These are phyloP conservation scores for Rhodotorula sp. DNA, from an alignment of 1,284 basidiomycete genomes.

Conservation along the genomic window DNA sequence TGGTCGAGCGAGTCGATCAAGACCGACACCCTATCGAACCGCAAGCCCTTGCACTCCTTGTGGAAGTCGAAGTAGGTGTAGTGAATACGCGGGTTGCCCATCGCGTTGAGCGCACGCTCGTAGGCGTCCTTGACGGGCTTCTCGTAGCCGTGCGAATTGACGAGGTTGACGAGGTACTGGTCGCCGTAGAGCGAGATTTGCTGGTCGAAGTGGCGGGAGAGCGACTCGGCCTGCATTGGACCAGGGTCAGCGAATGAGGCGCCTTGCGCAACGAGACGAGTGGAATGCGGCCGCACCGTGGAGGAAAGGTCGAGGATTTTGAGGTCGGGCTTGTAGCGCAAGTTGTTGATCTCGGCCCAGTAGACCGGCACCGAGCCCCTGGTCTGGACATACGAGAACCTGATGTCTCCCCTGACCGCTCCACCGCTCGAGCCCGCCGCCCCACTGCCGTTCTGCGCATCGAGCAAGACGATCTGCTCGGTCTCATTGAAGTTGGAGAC, in stretches of 20 bases:
- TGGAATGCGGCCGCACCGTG: slow-evolving; percentile 57
- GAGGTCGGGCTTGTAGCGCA: slow-evolving; percentile 95
- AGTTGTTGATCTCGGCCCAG: slow-evolving; percentile 96
- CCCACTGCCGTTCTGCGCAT: slow-evolving; percentile 52
- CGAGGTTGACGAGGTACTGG: slow-evolving; percentile 81
- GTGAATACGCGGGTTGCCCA: slow-evolving; percentile 56
- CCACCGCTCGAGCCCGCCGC: slow-evolving; percentile 43
- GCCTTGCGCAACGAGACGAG: background rate
- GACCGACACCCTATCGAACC: slow-evolving; percentile 86
- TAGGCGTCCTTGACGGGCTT: slow-evolving; percentile 94
- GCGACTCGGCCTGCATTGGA: slow-evolving; percentile 60
- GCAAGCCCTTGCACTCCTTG: slow-evolving; percentile 90
- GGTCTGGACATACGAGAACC: slow-evolving; percentile 76
- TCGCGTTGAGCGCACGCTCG: slow-evolving; percentile 66
- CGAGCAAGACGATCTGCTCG: slow-evolving; percentile 68
- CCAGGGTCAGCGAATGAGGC: no score
- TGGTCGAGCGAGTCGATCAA: slow-evolving; percentile 75
- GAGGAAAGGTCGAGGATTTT: slow-evolving; percentile 90
- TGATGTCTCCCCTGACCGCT: slow-evolving; percentile 55
- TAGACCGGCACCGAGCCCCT: slow-evolving; percentile 91
- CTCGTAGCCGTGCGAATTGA: slow-evolving; percentile 95
- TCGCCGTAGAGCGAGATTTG: slow-evolving; percentile 76
- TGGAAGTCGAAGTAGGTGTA: slow-evolving; percentile 99
- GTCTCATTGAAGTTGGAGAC: slow-evolving; percentile 54
- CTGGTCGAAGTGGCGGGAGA: slow-evolving; percentile 71